Conservation (phyloP, 768 basidiomycete genomes). For the Agaricus bisporus region DNA sequence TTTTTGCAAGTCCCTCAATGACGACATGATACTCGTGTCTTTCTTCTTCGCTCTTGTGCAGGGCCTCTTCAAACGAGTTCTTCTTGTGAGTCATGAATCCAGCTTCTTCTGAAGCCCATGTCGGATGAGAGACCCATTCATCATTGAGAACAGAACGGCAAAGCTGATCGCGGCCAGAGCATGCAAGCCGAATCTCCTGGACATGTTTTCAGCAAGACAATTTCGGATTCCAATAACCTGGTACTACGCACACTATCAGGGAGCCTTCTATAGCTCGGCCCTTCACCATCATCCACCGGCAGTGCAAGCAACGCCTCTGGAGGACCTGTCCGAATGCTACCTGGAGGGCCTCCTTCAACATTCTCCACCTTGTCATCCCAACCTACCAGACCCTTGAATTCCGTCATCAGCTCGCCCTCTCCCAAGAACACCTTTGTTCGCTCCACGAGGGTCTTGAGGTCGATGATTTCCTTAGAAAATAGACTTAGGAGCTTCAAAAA, state of each 20-base stretch:
- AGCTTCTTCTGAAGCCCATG: slow-evolving; percentile 95
- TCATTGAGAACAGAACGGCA: slow-evolving; percentile 97
- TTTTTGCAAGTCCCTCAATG: slow-evolving; percentile 84
- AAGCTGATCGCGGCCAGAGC: slow-evolving; percentile 91
- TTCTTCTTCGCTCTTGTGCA: slow-evolving; percentile 97
- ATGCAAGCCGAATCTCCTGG: slow-evolving; percentile 84
- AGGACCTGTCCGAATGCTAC: slow-evolving; percentile 69
- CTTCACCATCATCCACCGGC: slow-evolving; percentile 79
- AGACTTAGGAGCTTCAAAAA: slow-evolving; percentile 91
- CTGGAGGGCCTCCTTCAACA: slow-evolving; percentile 66
- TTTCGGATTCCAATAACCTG: neutral
- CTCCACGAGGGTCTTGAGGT: slow-evolving; percentile 75
- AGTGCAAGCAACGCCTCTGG: slow-evolving; percentile 74
- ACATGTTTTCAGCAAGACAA: slow-evolving; percentile 12
- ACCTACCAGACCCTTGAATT: slow-evolving; percentile 84
- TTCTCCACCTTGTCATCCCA: slow-evolving; percentile 65
- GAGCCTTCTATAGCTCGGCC: slow-evolving; percentile 89
- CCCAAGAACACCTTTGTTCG: slow-evolving; percentile 78
- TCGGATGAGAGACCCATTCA: slow-evolving; percentile 97
- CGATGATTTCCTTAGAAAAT: slow-evolving; percentile 89
- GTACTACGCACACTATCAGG: slow-evolving; percentile 72
- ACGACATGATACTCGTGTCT: slow-evolving; percentile 97
- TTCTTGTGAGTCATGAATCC: slow-evolving; percentile 95
- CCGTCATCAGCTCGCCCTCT: slow-evolving; percentile 68
- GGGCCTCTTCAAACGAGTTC: slow-evolving; percentile 90